phyloP scores from a whole-genome alignment of 805 yeast species.

The Candida dendrica region DNA sequence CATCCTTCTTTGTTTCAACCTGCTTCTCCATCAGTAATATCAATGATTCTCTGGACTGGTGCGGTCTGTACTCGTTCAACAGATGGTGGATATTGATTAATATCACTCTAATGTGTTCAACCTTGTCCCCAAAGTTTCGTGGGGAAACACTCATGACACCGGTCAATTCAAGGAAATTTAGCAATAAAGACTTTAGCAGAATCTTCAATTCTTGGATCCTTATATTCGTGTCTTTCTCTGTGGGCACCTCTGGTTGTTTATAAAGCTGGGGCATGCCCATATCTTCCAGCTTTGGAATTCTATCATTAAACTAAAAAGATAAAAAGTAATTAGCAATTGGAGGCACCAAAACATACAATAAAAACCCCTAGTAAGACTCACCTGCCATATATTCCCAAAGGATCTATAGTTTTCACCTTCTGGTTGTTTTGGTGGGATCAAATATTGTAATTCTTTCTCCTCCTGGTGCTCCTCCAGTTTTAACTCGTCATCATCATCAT shows the following conservation, averaged over 20 bases:
- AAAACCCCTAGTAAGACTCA: conserved; percentile 17
- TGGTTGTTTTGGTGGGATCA: conserved; percentile 62
- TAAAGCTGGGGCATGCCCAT: conserved; percentile 78
- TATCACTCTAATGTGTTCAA: conserved; percentile 73
- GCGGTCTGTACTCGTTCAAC: conserved; percentile 88
- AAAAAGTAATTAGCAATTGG: too few species aligned
- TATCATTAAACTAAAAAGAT: conserved; percentile 39
- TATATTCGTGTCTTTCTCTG: conserved; percentile 34
- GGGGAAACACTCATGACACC: conserved; percentile 77
- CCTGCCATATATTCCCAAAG: conserved; percentile 87
- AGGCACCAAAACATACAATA: too few species aligned
- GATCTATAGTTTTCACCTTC: conserved; percentile 64
- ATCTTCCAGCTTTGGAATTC: conserved; percentile 65
- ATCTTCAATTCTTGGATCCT: conserved; percentile 70
- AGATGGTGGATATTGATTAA: conserved; percentile 88
- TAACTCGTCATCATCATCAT: conserved; percentile 22
- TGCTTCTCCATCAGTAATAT: conserved; percentile 68
- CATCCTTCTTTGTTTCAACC: conserved; percentile 52
- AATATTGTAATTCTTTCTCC: conserved; percentile 44
- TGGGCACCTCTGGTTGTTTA: conserved; percentile 19
- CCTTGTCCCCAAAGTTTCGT: conserved; percentile 47
- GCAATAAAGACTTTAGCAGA: conserved; percentile 66
- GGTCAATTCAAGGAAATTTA: conserved; percentile 75
- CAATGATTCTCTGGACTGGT: conserved; percentile 86
- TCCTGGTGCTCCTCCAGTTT: conserved; percentile 25